Evolutionary conservation across 2,329 filamentous ascomycete genomes (phyloP).

Genomic region (Diaporthe caulivora): DNA sequence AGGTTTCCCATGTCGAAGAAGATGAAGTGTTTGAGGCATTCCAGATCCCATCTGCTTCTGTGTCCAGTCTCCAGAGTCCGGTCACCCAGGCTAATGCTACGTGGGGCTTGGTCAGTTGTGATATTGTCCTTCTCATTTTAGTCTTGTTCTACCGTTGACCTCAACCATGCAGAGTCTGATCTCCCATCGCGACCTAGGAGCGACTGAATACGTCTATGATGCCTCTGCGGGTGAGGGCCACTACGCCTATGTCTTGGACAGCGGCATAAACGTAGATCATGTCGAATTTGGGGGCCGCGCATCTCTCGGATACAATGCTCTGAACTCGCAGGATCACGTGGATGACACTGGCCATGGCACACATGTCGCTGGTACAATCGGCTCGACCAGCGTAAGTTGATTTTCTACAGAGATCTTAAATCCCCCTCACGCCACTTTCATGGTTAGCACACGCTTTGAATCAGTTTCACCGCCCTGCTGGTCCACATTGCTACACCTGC

Average conservation of each 20-base stretch:
- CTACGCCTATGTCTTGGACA: slow-evolving; percentile 61
- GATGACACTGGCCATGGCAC: slow-evolving; percentile 50
- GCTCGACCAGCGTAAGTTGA: not conserved
- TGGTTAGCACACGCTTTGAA: not conserved
- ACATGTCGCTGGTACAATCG: slow-evolving; percentile 50
- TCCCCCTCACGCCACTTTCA: not conserved
- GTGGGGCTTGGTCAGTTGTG: not conserved
- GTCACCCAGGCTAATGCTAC: not conserved
- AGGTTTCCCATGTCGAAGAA: not conserved
- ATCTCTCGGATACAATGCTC: slow-evolving; percentile 46
- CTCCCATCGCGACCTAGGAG: slow-evolving; percentile 6
- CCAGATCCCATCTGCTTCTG: not conserved
- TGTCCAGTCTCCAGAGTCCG: not conserved
- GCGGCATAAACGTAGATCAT: slow-evolving; percentile 55
- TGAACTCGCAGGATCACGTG: slow-evolving; percentile 41
- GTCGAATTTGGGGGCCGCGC: slow-evolving; percentile 47
- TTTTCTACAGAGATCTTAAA: not conserved
- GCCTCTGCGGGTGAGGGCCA: slow-evolving; percentile 42
- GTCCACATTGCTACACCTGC: not conserved
- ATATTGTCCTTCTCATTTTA: not conserved
- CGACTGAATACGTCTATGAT: slow-evolving; percentile 44
- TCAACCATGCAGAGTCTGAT: not conserved
- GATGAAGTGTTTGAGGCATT: slow-evolving; percentile 1
- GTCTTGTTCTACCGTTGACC: not conserved
- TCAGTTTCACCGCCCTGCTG: not conserved